phyloP scores from a whole-genome alignment of 2,329 filamentous ascomycete genomes.

The Ceratocystis papillata region DNA sequence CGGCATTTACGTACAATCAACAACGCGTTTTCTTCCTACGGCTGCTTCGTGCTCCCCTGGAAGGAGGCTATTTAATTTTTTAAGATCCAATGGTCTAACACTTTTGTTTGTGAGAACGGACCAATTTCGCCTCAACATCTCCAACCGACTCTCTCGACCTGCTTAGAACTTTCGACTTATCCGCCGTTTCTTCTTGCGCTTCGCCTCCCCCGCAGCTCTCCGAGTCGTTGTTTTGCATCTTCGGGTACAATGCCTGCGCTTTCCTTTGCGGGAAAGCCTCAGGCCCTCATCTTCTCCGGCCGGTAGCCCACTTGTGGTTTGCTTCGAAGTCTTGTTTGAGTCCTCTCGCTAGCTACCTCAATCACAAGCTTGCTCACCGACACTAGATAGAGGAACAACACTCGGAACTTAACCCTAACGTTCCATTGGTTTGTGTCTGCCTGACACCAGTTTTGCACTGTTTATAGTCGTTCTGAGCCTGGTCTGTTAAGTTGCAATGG shows the following conservation, averaged over 20 bases:
- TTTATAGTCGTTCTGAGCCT: conserved; percentile 45
- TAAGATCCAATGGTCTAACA: background rate
- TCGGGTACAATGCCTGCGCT: conserved; percentile 16
- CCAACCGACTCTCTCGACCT: background rate
- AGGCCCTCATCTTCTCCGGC: conserved; percentile 35
- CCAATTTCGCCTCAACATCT: background rate
- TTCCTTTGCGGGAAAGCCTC: background rate
- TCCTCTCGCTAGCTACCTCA: conserved; percentile 34
- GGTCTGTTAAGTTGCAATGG: conserved; percentile 46
- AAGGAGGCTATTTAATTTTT: background rate
- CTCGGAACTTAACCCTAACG: conserved; percentile 94
- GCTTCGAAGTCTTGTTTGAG: conserved; percentile 32
- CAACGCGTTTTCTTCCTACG: background rate
- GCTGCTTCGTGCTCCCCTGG: background rate
- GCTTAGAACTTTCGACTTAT: conserved; percentile 16
- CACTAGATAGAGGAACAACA: conserved; percentile 46
- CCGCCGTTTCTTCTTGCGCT: conserved; percentile 38
- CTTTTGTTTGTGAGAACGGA: background rate
- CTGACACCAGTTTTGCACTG: conserved; percentile 52
- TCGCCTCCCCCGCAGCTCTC: conserved; percentile 72
- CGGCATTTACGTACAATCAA: background rate
- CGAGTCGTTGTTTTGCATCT: conserved; percentile 35
- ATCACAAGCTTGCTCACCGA: conserved; percentile 24
- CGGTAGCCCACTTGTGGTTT: conserved; percentile 34
- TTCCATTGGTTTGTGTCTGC: conserved; percentile 47